Evolutionary conservation across 2,329 filamentous ascomycete genomes (phyloP).

Genomic region (Periconia digitata): DNA sequence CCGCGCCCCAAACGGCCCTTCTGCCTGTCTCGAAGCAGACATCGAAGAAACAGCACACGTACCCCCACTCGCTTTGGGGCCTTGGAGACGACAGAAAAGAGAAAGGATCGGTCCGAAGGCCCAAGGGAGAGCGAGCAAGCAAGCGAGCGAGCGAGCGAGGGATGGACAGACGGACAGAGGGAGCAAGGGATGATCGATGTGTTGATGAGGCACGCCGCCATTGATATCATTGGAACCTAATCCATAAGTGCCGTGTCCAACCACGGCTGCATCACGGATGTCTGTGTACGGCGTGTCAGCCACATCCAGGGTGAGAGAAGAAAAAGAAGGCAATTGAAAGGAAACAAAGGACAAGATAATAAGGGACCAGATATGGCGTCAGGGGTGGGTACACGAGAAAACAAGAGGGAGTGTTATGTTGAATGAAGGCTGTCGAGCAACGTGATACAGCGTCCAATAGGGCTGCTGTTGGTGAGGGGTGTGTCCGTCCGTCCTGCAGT

Average conservation of each 20-base stretch:
- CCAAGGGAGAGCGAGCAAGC: too few relatives aligned
- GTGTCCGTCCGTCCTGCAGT: constrained; percentile 12
- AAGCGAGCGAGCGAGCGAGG: too few relatives aligned
- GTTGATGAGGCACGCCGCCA: too few relatives aligned
- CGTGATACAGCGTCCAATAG: constrained; percentile 27
- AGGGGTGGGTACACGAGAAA: not conserved
- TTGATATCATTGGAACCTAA: too few relatives aligned
- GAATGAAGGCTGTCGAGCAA: constrained; percentile 13
- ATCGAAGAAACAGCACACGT: too few relatives aligned
- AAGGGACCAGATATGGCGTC: too few relatives aligned
- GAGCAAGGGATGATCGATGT: too few relatives aligned
- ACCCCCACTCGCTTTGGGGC: not conserved
- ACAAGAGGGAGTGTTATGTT: not conserved
- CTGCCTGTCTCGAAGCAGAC: not conserved
- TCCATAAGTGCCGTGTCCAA: too few relatives aligned
- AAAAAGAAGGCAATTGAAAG: not conserved
- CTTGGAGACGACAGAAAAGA: not conserved
- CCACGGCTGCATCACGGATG: not conserved
- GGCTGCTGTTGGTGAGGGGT: constrained; percentile 4
- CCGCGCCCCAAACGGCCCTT: not conserved
- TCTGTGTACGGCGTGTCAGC: not conserved
- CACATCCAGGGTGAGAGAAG: not conserved
- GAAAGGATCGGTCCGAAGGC: not conserved
- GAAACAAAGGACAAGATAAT: too few relatives aligned
- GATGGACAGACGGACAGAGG: too few relatives aligned